Evolutionary conservation across 75 land plant genomes (phyloP).

Genomic region (Sequoiadendron giganteum): DNA sequence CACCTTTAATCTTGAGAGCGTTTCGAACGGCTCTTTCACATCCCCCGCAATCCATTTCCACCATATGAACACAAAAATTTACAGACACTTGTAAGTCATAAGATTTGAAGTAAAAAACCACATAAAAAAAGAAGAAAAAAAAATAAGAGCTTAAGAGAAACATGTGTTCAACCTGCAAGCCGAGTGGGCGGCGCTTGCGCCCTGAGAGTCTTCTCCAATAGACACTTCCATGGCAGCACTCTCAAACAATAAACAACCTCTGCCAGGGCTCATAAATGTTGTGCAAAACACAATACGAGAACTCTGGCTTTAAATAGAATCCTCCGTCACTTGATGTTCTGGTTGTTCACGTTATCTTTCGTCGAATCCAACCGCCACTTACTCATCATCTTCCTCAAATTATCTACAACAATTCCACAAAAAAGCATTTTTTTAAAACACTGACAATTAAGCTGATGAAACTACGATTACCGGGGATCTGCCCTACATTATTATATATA

Average conservation of each 20-base stretch:
- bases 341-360: background rate
- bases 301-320: background rate
- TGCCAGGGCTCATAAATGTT: background rate
- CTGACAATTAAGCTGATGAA: no score
- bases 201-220: constrained; percentile 6
- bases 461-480: no score
- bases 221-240: background rate
- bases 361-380: background rate
- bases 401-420: background rate
- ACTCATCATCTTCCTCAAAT: background rate
- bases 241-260: background rate
- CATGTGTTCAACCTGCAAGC: background rate
- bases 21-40: constrained; percentile 64
- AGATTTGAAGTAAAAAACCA: background rate
- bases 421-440: background rate
- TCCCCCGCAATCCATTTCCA: constrained; percentile 71
- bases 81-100: background rate
- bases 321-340: background rate
- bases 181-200: background rate
- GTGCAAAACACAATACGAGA: background rate
- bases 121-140: no score
- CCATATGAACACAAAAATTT: constrained; percentile 31
- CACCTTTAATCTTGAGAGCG: constrained; percentile 23
- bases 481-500: background rate
- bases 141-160: background rate